phyloP scores from a whole-genome alignment of 257 asterid species.

The Schizonepeta tenuifolia region DNA sequence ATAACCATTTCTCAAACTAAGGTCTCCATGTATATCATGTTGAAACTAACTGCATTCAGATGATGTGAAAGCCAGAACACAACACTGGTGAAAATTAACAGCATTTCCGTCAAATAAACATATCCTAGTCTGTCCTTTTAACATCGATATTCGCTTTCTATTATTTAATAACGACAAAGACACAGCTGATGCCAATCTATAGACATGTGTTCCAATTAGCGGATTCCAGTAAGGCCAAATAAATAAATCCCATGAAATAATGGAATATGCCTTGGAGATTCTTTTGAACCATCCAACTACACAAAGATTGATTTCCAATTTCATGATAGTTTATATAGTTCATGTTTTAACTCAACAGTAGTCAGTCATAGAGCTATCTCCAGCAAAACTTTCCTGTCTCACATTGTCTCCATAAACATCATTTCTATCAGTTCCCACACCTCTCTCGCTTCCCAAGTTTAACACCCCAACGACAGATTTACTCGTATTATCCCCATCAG shows the following conservation, averaged over 20 bases:
- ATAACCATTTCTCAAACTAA: slow-evolving; percentile 22
- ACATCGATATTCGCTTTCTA: slow-evolving; percentile 26
- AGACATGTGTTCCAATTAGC: slow-evolving; percentile 27
- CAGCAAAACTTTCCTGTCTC: slow-evolving; percentile 22
- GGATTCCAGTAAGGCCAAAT: slow-evolving; percentile 32
- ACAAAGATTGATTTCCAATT: slow-evolving; percentile 38
- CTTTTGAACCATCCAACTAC: slow-evolving; percentile 47
- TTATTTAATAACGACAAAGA: slow-evolving; percentile 27
- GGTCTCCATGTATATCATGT: slow-evolving; percentile 11
- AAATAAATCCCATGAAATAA: slow-evolving; percentile 34
- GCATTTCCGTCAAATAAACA: not conserved
- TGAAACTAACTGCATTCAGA: slow-evolving; percentile 5
- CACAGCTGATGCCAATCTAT: slow-evolving; percentile 25
- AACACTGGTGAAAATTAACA: slow-evolving; percentile 14
- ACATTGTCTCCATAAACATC: slow-evolving; percentile 24
- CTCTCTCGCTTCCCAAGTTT: not conserved
- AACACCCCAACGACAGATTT: slow-evolving; percentile 11
- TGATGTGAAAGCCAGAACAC: slow-evolving; percentile 13
- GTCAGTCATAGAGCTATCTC: slow-evolving; percentile 31
- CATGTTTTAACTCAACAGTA: slow-evolving; percentile 30
- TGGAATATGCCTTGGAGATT: slow-evolving; percentile 50
- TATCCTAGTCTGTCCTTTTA: slow-evolving; percentile 2
- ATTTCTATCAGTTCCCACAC: slow-evolving; percentile 11
- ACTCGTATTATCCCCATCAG: not conserved
- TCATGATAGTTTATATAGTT: slow-evolving; percentile 29